Conservation (phyloP, 106 monocot species). For the Dioscorea alata region DNA sequence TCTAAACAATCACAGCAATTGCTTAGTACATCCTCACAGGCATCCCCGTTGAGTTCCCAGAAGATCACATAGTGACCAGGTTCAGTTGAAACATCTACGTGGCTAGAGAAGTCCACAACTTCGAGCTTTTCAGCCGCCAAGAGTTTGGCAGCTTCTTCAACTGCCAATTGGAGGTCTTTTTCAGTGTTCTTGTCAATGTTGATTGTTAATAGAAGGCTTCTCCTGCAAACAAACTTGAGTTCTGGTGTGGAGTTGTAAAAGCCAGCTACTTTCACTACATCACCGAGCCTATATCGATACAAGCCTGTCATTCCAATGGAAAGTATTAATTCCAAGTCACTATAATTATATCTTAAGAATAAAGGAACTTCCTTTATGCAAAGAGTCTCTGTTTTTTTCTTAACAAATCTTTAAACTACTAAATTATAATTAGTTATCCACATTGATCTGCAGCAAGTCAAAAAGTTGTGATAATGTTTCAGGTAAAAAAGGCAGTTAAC, state of each 20-base stretch:
- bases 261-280: slow-evolving; percentile 58
- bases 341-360: too few species aligned
- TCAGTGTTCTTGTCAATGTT: slow-evolving; percentile 99
- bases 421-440: too few species aligned
- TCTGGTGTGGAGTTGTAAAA: slow-evolving; percentile 73
- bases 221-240: slow-evolving; percentile 66
- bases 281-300: slow-evolving; percentile 74
- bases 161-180: slow-evolving; percentile 68
- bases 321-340: too few species aligned
- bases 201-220: slow-evolving; percentile 54
- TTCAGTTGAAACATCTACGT: slow-evolving; percentile 47
- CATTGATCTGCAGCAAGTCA: too few species aligned
- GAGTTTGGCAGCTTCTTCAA: slow-evolving; percentile 51
- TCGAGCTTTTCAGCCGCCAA: slow-evolving; percentile 64
- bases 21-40: slow-evolving; percentile 43
- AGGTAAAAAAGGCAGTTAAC: too few species aligned
- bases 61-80: slow-evolving; percentile 91
- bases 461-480: too few species aligned
- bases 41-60: slow-evolving; percentile 65
- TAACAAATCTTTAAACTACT: too few species aligned
- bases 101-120: slow-evolving; percentile 76
- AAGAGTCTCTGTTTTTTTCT: too few species aligned
- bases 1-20: slow-evolving; percentile 65
- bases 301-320: slow-evolving; percentile 28
- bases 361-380: too few species aligned